Evolutionary conservation across 345 rosid genomes (phyloP).

Genomic region (Arabis alpina): DNA sequence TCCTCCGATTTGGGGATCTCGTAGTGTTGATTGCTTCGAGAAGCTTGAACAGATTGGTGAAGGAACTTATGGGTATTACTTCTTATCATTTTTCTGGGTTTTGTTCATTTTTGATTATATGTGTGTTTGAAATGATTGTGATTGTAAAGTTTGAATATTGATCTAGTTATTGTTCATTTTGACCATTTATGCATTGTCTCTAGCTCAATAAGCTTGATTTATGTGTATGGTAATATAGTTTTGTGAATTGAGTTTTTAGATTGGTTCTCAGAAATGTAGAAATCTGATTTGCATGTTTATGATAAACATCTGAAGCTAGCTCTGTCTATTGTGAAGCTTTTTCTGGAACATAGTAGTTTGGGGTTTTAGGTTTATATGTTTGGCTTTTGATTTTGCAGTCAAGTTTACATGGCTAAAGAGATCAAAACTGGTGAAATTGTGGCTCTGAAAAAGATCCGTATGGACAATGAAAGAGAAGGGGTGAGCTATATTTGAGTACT

Average conservation of each 20-base stretch:
- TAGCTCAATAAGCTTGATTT: neutral
- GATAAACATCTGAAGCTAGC: neutral
- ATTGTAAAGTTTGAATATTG: neutral
- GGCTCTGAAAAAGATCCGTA: constrained; percentile 93
- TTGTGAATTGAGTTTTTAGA: neutral
- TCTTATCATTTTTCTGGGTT: neutral
- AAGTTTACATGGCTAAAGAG: constrained; percentile 97
- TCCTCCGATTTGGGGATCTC: constrained; percentile 75
- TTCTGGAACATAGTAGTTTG: neutral
- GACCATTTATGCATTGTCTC: neutral
- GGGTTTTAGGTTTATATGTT: neutral
- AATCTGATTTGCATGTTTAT: neutral
- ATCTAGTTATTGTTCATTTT: neutral
- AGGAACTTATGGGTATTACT: constrained; percentile 77
- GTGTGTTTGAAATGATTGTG: neutral
- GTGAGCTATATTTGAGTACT: constrained; percentile 47
- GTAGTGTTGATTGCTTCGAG: constrained; percentile 84
- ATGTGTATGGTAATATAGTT: neutral
- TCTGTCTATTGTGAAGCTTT: constrained; percentile 7
- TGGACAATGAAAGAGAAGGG: constrained; percentile 99
- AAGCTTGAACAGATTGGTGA: constrained; percentile 86
- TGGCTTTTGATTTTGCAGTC: constrained; percentile 59
- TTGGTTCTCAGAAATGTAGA: constrained; percentile 9
- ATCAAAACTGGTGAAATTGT: constrained; percentile 90
- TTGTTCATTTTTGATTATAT: constrained; percentile 3